Percentiles rank a stretch among this genome's conserved stretches.
phyloP scores from a whole-genome alignment of 495 filamentous ascomycete species.

The Trichoderma parareesei region DNA sequence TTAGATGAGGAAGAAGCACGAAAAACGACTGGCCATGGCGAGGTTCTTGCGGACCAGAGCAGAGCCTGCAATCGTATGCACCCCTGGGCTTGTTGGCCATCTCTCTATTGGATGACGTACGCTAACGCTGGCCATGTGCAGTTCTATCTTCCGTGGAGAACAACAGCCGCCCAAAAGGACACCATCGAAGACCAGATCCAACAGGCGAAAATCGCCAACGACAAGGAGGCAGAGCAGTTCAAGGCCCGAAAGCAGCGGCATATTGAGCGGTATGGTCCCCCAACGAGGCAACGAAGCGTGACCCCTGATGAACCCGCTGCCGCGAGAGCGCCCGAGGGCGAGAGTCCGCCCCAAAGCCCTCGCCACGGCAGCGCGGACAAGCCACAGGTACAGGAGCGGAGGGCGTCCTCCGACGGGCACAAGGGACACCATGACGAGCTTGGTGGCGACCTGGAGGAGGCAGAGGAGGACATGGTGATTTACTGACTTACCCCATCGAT shows the following conservation, averaged over 20 bases:
- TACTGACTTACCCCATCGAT: constrained; percentile 45
- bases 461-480: constrained; percentile 78
- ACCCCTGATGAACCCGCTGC: constrained; percentile 9
- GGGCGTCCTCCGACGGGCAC: constrained; percentile 32
- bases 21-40: constrained; percentile 62
- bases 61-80: constrained; percentile 69
- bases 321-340: not conserved
- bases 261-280: constrained; percentile 22
- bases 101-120: not conserved
- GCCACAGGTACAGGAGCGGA: constrained; percentile 4
- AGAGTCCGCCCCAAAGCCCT: constrained; percentile 22
- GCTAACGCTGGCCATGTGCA: constrained; percentile 30
- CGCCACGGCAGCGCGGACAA: constrained; percentile 4
- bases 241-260: constrained; percentile 27
- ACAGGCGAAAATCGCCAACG: constrained; percentile 37
- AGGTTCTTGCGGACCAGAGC: constrained; percentile 65
- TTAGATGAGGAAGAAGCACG: constrained; percentile 76
- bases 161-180: constrained; percentile 44
- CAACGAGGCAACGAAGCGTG: constrained; percentile 11
- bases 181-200: constrained; percentile 39
- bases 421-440: constrained; percentile 45
- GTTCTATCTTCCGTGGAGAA: constrained; percentile 88
- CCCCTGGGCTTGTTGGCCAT: constrained; percentile 14
- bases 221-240: constrained; percentile 37
- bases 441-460: constrained; percentile 64